Percentiles rank a stretch among this genome's conserved stretches.
phyloP scores from a whole-genome alignment of 345 rosid genomes.

The Salix dunnii region DNA sequence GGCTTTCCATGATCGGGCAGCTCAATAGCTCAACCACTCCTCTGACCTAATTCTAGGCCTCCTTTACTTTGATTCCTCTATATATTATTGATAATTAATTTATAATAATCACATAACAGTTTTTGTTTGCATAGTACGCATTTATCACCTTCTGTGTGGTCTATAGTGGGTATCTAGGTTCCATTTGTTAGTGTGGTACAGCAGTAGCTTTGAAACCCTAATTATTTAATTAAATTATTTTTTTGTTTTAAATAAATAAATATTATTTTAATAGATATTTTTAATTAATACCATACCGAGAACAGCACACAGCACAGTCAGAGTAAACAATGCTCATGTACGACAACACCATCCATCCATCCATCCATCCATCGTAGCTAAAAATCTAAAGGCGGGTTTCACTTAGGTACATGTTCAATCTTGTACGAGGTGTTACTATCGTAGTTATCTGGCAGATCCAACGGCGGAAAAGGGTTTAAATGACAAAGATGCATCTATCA shows the following conservation, averaged over 20 bases:
- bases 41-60: conserved; percentile 63
- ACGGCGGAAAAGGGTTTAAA: conserved; percentile 18
- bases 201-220: no score
- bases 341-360: conserved; percentile 37
- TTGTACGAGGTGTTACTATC: conserved; percentile 29
- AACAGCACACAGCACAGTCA: conserved; percentile 7
- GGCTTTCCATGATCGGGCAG: conserved; percentile 37
- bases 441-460: conserved; percentile 17
- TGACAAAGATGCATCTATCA: neutral
- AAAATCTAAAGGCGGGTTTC: conserved; percentile 21
- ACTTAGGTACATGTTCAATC: neutral
- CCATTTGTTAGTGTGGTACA: no score
- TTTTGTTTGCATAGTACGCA: neutral
- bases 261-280: no score
- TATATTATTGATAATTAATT: neutral
- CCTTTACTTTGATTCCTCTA: conserved; percentile 61
- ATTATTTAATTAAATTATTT: no score
- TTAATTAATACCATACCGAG: no score
- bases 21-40: conserved; percentile 82
- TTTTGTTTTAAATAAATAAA: no score
- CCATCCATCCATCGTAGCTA: conserved; percentile 26
- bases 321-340: conserved; percentile 3
- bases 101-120: neutral
- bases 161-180: conserved; percentile 13
- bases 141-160: conserved; percentile 32